Conservation (phyloP, 2,329 filamentous ascomycete species). For the Colletotrichum sp. region DNA sequence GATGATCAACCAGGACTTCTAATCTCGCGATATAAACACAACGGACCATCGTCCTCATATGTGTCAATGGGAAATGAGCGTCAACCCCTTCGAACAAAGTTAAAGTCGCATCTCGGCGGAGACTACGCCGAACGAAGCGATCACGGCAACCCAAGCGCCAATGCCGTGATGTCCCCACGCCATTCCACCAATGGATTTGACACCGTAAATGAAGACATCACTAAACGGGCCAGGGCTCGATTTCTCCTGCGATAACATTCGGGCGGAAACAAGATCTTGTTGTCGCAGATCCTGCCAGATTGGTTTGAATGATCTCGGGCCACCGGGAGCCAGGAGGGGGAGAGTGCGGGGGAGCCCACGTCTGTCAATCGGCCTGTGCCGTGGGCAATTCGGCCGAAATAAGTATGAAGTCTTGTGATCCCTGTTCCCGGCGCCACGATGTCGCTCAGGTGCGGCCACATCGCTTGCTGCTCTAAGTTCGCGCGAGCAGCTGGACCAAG, state of each 20-base stretch:
- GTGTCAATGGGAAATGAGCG: neutral
- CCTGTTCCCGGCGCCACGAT: neutral
- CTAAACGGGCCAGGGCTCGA: neutral
- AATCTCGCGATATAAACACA: neutral
- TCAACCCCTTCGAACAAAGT: neutral
- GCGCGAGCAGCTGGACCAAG: neutral
- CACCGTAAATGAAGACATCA: neutral
- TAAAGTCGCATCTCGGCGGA: conserved; percentile 6
- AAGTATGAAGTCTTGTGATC: neutral
- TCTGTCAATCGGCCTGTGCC: neutral
- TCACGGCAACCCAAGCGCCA: neutral
- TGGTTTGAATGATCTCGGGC: neutral
- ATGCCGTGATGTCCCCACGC: neutral
- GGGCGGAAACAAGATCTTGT: neutral
- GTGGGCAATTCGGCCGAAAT: neutral
- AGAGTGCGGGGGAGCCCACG: neutral
- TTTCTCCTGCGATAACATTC: neutral
- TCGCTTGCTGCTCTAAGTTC: neutral
- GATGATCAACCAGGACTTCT: fast-evolving
- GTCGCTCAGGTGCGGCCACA: neutral
- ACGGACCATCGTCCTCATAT: neutral
- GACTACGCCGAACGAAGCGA: conserved; percentile 15
- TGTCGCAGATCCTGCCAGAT: neutral
- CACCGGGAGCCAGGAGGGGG: neutral
- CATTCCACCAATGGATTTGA: conserved; percentile 12